phyloP scores from a whole-genome alignment of 2,329 filamentous ascomycete genomes.

The Paecilomyces dactylethromorphus region DNA sequence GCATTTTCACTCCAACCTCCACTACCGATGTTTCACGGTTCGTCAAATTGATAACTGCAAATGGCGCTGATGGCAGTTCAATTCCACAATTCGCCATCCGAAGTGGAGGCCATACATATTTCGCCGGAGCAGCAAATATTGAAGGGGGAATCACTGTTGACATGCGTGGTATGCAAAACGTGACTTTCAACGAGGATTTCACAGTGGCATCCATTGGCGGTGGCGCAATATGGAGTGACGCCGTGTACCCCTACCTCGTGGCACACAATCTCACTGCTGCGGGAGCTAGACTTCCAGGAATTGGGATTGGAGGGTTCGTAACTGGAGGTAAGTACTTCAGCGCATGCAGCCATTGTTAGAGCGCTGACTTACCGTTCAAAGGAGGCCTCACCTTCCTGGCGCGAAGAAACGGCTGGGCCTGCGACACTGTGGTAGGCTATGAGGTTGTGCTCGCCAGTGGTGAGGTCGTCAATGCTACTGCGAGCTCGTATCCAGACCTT shows the following conservation, averaged over 20 bases:
- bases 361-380: constrained; percentile 1
- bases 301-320: constrained; percentile 6
- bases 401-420: constrained; percentile 42
- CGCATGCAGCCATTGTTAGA: no score
- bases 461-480: constrained; percentile 41
- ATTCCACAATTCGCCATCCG: constrained; percentile 2
- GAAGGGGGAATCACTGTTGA: constrained; percentile 6
- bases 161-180: background rate
- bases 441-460: constrained; percentile 50
- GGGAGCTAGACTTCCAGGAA: constrained; percentile 4
- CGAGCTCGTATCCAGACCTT: constrained; percentile 40
- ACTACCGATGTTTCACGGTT: no score
- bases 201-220: background rate
- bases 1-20: no score
- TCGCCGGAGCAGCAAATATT: constrained; percentile 3
- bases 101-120: background rate
- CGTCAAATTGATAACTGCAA: no score
- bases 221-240: background rate
- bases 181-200: background rate
- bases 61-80: no score
- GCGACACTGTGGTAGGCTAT: constrained; percentile 44
- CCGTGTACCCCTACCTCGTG: background rate
- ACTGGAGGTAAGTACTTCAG: constrained; percentile 10
- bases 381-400: constrained; percentile 47
- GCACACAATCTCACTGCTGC: constrained; percentile 10